These are phyloP conservation scores for Colletotrichum spaethianum DNA, from an alignment of 2,329 filamentous ascomycete genomes.

Conservation along the genomic window DNA sequence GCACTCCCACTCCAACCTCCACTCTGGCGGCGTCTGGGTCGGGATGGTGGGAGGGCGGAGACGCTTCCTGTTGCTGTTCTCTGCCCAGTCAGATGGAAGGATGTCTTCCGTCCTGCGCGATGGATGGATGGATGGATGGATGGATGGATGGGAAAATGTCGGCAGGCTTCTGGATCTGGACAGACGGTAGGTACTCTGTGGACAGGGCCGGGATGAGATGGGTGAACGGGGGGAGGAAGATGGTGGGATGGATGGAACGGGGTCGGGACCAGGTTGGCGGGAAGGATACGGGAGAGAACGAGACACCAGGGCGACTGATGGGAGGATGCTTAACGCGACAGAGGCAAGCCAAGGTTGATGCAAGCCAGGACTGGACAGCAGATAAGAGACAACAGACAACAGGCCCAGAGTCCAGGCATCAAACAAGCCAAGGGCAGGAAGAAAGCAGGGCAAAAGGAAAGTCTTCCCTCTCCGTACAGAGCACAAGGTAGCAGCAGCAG, in stretches of 20 bases:
- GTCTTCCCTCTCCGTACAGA: neutral
- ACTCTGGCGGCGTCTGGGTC: neutral
- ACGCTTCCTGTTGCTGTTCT: neutral
- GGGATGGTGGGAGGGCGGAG: neutral
- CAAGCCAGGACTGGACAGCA: neutral
- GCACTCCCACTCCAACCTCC: neutral
- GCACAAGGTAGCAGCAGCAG: too few relatives aligned
- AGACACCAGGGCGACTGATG: neutral
- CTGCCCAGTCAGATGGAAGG: neutral
- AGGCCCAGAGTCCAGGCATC: too few relatives aligned
- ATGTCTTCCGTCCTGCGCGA: neutral
- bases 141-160: neutral
- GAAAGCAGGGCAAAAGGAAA: neutral
- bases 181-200: too few relatives aligned
- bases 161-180: neutral
- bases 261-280: slow-evolving; percentile 15
- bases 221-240: neutral
- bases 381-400: neutral
- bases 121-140: neutral
- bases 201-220: too few relatives aligned
- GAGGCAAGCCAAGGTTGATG: neutral
- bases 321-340: neutral
- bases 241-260: neutral
- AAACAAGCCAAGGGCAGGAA: neutral
- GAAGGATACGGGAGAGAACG: slow-evolving; percentile 15